Evolutionary conservation across 768 basidiomycete genomes (phyloP).

Genomic region (Macrolepiota dolichaula): DNA sequence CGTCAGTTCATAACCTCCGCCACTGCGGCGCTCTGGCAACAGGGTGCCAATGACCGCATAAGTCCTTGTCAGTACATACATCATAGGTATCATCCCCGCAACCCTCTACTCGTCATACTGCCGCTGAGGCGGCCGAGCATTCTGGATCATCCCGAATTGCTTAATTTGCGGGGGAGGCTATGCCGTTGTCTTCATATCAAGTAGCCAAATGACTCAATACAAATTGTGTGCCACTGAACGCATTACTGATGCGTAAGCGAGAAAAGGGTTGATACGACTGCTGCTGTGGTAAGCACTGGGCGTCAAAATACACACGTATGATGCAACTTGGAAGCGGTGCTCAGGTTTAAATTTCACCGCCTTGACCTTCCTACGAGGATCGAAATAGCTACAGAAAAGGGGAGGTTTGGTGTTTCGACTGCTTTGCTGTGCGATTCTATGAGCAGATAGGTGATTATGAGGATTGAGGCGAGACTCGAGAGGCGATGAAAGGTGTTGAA

Average conservation of each 20-base stretch:
- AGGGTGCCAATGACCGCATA: neutral
- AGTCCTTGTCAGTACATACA: neutral
- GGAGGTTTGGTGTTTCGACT: neutral
- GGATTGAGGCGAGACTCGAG: neutral
- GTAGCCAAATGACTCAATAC: conserved; percentile 4
- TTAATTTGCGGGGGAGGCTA: conserved; percentile 11
- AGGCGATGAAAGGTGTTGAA: neutral
- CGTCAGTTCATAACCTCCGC: neutral
- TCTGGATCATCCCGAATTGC: neutral
- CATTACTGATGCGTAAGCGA: conserved; percentile 6
- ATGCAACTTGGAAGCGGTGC: conserved; percentile 5
- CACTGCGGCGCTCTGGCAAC: conserved; percentile 2
- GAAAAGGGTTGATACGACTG: neutral
- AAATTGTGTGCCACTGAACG: conserved; percentile 4
- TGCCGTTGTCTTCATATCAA: conserved; percentile 7
- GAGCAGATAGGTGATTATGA: neutral
- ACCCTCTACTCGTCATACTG: neutral
- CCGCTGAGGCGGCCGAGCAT: neutral
- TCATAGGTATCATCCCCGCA: neutral
- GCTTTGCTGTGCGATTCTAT: neutral
- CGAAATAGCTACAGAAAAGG: neutral
- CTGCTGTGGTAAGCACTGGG: neutral
- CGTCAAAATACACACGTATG: neutral
- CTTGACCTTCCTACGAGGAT: neutral
- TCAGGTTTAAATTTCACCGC: neutral